phyloP scores from a whole-genome alignment of 1,284 basidiomycete species.

The Pulveroboletus sp. region DNA sequence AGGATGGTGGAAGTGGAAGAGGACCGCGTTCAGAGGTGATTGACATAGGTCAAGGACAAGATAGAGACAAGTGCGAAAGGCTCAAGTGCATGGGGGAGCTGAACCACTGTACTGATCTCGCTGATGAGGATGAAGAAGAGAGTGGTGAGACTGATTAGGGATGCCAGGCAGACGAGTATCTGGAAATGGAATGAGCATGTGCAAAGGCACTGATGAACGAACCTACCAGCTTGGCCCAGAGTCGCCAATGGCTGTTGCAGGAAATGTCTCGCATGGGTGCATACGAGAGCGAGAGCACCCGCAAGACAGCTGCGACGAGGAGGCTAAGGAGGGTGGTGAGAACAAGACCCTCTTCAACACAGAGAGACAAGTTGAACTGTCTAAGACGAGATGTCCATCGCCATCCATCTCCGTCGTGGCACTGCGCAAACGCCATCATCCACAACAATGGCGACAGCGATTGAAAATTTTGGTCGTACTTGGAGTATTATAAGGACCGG shows the following conservation, averaged over 20 bases:
- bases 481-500: too few species aligned
- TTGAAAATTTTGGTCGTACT: neutral
- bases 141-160: conserved; percentile 40
- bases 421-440: conserved; percentile 37
- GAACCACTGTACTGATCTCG: conserved; percentile 34
- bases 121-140: conserved; percentile 38
- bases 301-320: conserved; percentile 40
- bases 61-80: conserved; percentile 46
- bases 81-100: conserved; percentile 58
- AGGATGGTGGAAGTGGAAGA: conserved; percentile 64
- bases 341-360: conserved; percentile 77
- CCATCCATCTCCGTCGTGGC: conserved; percentile 62
- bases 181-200: conserved; percentile 23
- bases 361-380: conserved; percentile 78
- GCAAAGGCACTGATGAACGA: neutral
- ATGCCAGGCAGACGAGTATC: conserved; percentile 44
- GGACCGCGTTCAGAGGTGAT: conserved; percentile 74
- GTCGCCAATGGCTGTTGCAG: conserved; percentile 44
- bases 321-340: conserved; percentile 49
- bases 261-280: conserved; percentile 29
- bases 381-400: conserved; percentile 53
- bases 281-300: conserved; percentile 33
- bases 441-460: neutral
- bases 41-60: conserved; percentile 53
- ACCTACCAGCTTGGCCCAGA: conserved; percentile 59